Conservation (phyloP, 2,329 filamentous ascomycete species). For the Corniculantispora saksenae region DNA sequence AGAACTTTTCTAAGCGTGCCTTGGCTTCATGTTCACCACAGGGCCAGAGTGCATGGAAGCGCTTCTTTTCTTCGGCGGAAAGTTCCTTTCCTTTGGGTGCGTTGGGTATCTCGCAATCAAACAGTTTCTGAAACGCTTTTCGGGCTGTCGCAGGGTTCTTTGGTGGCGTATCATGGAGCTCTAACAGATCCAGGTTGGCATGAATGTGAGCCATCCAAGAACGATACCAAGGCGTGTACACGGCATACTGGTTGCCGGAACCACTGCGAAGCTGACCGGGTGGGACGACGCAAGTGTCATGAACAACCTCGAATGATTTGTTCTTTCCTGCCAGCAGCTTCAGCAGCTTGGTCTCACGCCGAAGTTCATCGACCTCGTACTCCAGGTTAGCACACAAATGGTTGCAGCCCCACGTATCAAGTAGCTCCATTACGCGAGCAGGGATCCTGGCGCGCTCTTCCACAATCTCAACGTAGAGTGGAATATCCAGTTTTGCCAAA, state of each 20-base stretch:
- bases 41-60: slow-evolving; percentile 65
- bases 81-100: slow-evolving; percentile 66
- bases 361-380: slow-evolving; percentile 87
- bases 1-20: slow-evolving; percentile 65
- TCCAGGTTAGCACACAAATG: slow-evolving; percentile 84
- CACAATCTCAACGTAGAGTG: slow-evolving; percentile 73
- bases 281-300: slow-evolving; percentile 81
- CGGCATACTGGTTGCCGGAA: slow-evolving; percentile 75
- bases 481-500: slow-evolving; percentile 71
- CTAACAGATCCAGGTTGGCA: slow-evolving; percentile 65
- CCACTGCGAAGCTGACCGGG: slow-evolving; percentile 70
- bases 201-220: slow-evolving; percentile 75
- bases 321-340: slow-evolving; percentile 60
- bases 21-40: slow-evolving; percentile 73
- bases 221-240: slow-evolving; percentile 82
- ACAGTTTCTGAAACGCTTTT: slow-evolving; percentile 55
- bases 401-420: slow-evolving; percentile 69
- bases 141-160: slow-evolving; percentile 37
- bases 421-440: slow-evolving; percentile 61
- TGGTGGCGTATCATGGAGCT: slow-evolving; percentile 54
- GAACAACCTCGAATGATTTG: slow-evolving; percentile 69
- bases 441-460: slow-evolving; percentile 65
- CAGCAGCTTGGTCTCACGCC: slow-evolving; percentile 71
- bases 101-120: slow-evolving; percentile 60
- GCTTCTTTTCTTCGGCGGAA: slow-evolving; percentile 56